Conservation (phyloP, 352 stramenopile genomes). For the Pythium rhizo-oryzae region DNA sequence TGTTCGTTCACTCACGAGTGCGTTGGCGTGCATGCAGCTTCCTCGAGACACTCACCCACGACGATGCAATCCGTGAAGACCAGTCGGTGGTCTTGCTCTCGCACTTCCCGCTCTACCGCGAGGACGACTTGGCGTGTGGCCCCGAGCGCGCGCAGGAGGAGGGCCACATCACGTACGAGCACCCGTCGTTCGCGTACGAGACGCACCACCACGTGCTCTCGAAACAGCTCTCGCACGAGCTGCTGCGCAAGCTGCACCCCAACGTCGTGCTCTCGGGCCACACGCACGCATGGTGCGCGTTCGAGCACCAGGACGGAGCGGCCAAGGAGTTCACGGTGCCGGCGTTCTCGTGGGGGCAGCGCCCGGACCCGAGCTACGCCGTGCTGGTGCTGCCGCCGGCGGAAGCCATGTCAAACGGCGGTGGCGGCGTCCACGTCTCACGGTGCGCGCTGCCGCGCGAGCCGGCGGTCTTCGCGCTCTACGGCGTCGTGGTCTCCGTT, state of each 20-base stretch:
- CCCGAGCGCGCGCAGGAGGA: conserved; percentile 43
- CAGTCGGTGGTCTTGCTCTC: conserved; percentile 56
- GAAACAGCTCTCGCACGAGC: conserved; percentile 42
- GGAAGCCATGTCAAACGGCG: conserved; percentile 11
- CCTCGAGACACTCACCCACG: conserved; percentile 43
- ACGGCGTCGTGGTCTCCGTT: conserved; percentile 11
- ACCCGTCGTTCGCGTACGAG: conserved; percentile 64
- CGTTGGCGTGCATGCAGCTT: conserved; percentile 34
- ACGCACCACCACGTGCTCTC: conserved; percentile 75
- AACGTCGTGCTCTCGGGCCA: conserved; percentile 69
- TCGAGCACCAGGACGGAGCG: conserved; percentile 34
- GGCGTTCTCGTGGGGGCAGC: conserved; percentile 81
- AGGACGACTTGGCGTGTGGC: conserved; percentile 62
- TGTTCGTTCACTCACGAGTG: background rate
- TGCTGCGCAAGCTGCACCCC: conserved; percentile 55
- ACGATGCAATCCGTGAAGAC: conserved; percentile 10
- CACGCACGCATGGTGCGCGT: conserved; percentile 73
- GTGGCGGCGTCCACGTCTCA: background rate
- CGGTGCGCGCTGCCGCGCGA: conserved; percentile 23
- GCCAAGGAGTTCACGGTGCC: conserved; percentile 65
- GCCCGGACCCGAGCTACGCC: conserved; percentile 75
- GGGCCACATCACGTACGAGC: conserved; percentile 83
- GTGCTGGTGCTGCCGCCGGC: conserved; percentile 29
- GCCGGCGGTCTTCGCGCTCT: conserved; percentile 22
- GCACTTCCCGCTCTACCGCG: conserved; percentile 61